These are phyloP conservation scores for Diplodia corticola DNA, from an alignment of 2,329 filamentous ascomycete species.

Conservation along the genomic window DNA sequence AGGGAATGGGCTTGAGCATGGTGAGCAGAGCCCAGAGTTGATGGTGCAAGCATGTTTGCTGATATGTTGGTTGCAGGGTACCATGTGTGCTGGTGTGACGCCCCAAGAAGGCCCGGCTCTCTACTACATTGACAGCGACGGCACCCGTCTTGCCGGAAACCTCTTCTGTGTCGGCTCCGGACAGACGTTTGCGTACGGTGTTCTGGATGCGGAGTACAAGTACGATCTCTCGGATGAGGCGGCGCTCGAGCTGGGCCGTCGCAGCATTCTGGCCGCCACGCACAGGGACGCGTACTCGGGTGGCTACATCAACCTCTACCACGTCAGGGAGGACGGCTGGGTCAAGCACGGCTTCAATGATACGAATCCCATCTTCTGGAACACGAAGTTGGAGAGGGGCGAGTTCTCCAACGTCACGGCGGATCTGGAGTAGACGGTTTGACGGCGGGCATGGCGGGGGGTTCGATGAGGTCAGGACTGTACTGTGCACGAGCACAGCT, in stretches of 20 bases:
- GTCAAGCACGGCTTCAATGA: slow-evolving; percentile 98
- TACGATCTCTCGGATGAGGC: slow-evolving; percentile 87
- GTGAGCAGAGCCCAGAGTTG: slow-evolving; percentile 29
- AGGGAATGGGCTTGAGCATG: slow-evolving; percentile 98
- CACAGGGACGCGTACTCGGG: slow-evolving; percentile 98
- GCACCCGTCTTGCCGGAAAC: slow-evolving; percentile 88
- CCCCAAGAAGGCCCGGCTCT: slow-evolving; percentile 93
- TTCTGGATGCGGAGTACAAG: slow-evolving; percentile 90
- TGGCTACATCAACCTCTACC: slow-evolving; percentile 98
- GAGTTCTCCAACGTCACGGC: slow-evolving; percentile 96
- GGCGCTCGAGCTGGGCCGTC: slow-evolving; percentile 83
- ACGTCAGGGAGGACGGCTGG: slow-evolving; percentile 98
- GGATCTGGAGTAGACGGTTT: slow-evolving; percentile 57
- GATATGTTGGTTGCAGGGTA: slow-evolving; percentile 56
- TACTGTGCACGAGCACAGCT: slow-evolving; percentile 3
- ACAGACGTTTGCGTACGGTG: slow-evolving; percentile 98
- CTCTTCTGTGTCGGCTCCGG: slow-evolving; percentile 97
- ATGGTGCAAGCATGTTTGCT: neutral
- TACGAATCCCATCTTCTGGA: slow-evolving; percentile 99
- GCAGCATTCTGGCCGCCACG: slow-evolving; percentile 93
- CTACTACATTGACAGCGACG: slow-evolving; percentile 98
- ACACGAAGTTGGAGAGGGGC: slow-evolving; percentile 97
- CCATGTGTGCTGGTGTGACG: slow-evolving; percentile 97
- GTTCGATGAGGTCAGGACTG: neutral
- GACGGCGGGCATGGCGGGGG: neutral